Evolutionary conservation across 176 grass and related monocot species (phyloP).

Genomic region (Tuctoria greenei): DNA sequence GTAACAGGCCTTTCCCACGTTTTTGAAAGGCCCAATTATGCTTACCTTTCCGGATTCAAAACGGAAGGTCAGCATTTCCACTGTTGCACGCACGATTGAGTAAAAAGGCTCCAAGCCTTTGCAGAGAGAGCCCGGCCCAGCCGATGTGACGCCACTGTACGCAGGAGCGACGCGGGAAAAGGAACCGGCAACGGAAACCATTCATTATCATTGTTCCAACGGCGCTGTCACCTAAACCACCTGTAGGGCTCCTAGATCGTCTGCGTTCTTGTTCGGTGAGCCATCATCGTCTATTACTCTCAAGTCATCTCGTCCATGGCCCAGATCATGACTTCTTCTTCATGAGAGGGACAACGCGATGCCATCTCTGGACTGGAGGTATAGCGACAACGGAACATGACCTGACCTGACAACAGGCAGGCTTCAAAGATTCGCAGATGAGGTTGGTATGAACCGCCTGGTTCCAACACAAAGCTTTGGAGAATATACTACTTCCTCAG

Average conservation of each 20-base stretch:
- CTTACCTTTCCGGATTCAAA: not conserved
- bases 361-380: not conserved
- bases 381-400: not conserved
- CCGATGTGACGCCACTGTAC: slow-evolving; percentile 21
- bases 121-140: not conserved
- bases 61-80: not conserved
- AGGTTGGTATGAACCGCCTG: not conserved
- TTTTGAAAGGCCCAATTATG: not conserved
- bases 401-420: not conserved
- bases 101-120: not conserved
- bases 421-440: not conserved
- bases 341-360: not conserved
- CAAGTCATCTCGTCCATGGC: not conserved
- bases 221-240: not conserved
- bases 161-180: slow-evolving; percentile 1
- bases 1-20: not conserved
- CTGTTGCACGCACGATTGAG: not conserved
- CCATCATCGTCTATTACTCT: not conserved
- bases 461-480: not conserved
- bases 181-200: slow-evolving; percentile 2
- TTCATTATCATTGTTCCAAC: not conserved
- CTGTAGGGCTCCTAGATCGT: not conserved
- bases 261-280: no score
- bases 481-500: not conserved
- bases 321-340: slow-evolving; percentile 3